Evolutionary conservation across 345 rosid genomes (phyloP), one percentile per base, ranked within the genome.

Genomic region (Angophora floribunda): DNA sequence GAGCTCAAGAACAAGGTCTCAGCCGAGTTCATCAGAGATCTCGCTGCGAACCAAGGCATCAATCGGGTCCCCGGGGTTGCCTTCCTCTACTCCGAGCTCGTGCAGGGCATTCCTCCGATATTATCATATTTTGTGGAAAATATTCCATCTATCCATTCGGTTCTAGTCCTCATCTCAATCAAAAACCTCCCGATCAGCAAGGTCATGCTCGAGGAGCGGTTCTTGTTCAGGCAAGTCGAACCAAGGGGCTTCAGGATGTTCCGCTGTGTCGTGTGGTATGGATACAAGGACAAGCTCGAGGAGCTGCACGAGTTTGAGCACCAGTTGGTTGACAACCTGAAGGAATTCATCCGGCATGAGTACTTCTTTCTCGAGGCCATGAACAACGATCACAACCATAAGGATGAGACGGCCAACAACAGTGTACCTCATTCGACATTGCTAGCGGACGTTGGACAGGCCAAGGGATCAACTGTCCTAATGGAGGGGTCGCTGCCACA

Each of bases 281-380:
- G 96, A 9, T 95, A 97, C 88, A 91, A 93, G 16, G 99, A 97
- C 45, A 93, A 96, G 7, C 95, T 95, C 89, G 98, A 95, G 92
- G 96, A 94, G 88, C 97, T 95, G 92, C 95, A 90, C 89, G 89
- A 95, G 50, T 98, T 98, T 89, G 99, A 98, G 92, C 98, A 93
- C 93, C 94, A 95, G 45, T 89, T 98, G 89, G 92, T 98, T 14
- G 99, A 96, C 93, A 96, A 96, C 91, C 95, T 98, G 19, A 99
- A 97, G 96, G 97, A 95, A 90, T 96, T 95, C 91, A 97, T 98
- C 90, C 95, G 96, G 17, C 92, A 97, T 84, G 99, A 98, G 55
- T 26, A 52, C 13, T 75, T 86, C 88, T 19, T 88, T 7, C 22
- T 86, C 11, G 86, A 88, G 84, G 96, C 96, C 57, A 87, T 59